A percentile compares a stretch with the other conserved stretches of the same genome.
These are phyloP conservation scores for Ophiostoma angusticollis DNA, from an alignment of 2,329 filamentous ascomycete species.

Conservation along the genomic window DNA sequence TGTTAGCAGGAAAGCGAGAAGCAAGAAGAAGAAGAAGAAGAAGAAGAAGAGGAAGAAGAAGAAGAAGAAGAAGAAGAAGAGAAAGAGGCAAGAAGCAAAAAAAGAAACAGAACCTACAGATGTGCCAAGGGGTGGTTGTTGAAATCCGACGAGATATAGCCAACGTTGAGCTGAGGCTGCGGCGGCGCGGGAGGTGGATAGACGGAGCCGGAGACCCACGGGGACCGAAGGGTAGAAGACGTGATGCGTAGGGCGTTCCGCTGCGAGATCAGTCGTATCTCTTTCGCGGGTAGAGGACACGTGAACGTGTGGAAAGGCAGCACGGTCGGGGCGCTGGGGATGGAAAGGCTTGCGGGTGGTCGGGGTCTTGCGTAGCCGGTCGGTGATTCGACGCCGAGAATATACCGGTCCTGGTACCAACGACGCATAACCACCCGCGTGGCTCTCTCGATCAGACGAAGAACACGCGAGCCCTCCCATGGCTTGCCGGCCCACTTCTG, in stretches of 20 bases:
- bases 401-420: slow-evolving; percentile 77
- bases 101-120: slow-evolving; percentile 33
- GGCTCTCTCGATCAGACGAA: slow-evolving; percentile 73
- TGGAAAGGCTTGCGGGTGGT: slow-evolving; percentile 57
- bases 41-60: too few species aligned
- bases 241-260: slow-evolving; percentile 89
- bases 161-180: slow-evolving; percentile 71
- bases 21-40: too few species aligned
- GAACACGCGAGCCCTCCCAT: slow-evolving; percentile 79
- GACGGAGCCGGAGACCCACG: slow-evolving; percentile 73
- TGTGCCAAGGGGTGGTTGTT: slow-evolving; percentile 97
- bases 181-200: slow-evolving; percentile 80
- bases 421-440: slow-evolving; percentile 66
- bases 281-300: slow-evolving; percentile 78
- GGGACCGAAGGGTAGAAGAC: slow-evolving; percentile 69
- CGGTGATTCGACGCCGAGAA: slow-evolving; percentile 44
- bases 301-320: slow-evolving; percentile 97
- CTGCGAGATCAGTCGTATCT: slow-evolving; percentile 89
- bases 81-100: too few species aligned
- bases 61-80: too few species aligned
- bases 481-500: slow-evolving; percentile 55
- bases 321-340: slow-evolving; percentile 85
- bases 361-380: slow-evolving; percentile 57
- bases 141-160: slow-evolving; percentile 96
- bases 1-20: background rate